These are phyloP conservation scores for Plasmodium gallinaceum DNA, from an alignment of 169 alveolate genomes.

Conservation along the genomic window DNA sequence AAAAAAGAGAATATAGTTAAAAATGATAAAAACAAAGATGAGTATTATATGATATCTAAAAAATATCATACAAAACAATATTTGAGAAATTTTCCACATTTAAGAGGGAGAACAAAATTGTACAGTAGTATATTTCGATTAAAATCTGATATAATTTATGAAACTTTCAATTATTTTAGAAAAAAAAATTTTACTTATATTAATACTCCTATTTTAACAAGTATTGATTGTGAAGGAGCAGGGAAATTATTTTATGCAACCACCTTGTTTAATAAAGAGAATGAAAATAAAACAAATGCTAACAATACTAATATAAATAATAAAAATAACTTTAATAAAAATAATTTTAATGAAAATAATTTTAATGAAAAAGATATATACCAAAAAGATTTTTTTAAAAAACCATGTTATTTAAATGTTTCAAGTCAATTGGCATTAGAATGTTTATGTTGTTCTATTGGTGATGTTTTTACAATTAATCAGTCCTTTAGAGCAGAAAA, in stretches of 20 bases:
- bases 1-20: conserved; percentile 1
- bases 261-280: conserved; percentile 85
- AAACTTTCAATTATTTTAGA: conserved; percentile 89
- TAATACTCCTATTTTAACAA: conserved; percentile 99
- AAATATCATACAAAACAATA: conserved; percentile 83
- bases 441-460: conserved; percentile 94
- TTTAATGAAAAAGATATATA: conserved; percentile 19
- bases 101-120: conserved; percentile 83
- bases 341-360: conserved; percentile 4
- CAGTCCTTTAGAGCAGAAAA: conserved; percentile 99
- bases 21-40: conserved; percentile 61
- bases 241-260: conserved; percentile 98
- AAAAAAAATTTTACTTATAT: conserved; percentile 93
- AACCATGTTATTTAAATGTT: conserved; percentile 96
- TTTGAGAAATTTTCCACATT: conserved; percentile 82
- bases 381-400: conserved; percentile 12
- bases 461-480: conserved; percentile 97
- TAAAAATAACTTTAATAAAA: not conserved
- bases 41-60: conserved; percentile 81
- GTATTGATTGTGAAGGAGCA: conserved; percentile 99
- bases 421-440: conserved; percentile 98
- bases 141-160: conserved; percentile 89
- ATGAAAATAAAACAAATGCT: conserved; percentile 18
- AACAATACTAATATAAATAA: conserved; percentile 5
- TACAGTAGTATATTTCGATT: conserved; percentile 90